Conservation (phyloP, 169 alveolate species). For the Perkinsus olseni region DNA sequence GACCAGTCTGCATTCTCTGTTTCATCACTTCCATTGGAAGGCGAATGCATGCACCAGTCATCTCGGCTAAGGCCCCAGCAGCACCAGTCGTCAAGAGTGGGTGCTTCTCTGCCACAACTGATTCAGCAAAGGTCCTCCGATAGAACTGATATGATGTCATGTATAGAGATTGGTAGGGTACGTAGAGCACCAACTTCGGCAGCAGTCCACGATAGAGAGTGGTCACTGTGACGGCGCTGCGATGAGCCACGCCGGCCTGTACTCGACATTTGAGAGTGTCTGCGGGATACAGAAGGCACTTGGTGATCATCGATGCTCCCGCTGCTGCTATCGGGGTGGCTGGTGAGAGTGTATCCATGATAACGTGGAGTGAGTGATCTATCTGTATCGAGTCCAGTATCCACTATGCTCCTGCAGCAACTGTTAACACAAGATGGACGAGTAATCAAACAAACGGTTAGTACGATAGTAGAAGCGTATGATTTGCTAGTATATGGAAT, state of each 20-base stretch:
- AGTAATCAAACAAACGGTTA: too few species aligned
- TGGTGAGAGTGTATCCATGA: background rate
- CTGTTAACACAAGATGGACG: too few species aligned
- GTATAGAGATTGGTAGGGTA: background rate
- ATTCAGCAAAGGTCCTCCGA: background rate
- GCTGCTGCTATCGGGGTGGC: background rate
- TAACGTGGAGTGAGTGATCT: background rate
- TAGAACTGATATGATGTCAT: background rate
- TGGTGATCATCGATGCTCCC: background rate
- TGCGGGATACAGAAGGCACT: background rate
- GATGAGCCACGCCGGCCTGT: background rate
- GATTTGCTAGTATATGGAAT: background rate
- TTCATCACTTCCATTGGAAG: background rate
- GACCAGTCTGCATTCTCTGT: background rate
- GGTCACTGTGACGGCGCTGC: background rate
- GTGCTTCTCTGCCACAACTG: background rate
- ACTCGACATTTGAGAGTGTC: background rate
- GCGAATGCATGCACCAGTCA: background rate
- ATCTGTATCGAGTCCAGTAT: too few species aligned
- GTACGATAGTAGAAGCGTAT: too few species aligned
- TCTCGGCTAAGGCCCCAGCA: background rate
- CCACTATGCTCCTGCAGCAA: too few species aligned
- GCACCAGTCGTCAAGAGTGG: background rate
- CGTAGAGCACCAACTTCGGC: background rate
- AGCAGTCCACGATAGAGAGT: background rate